phyloP scores from a whole-genome alignment of 2,329 filamentous ascomycete genomes.

The Scedosporium boydii region DNA sequence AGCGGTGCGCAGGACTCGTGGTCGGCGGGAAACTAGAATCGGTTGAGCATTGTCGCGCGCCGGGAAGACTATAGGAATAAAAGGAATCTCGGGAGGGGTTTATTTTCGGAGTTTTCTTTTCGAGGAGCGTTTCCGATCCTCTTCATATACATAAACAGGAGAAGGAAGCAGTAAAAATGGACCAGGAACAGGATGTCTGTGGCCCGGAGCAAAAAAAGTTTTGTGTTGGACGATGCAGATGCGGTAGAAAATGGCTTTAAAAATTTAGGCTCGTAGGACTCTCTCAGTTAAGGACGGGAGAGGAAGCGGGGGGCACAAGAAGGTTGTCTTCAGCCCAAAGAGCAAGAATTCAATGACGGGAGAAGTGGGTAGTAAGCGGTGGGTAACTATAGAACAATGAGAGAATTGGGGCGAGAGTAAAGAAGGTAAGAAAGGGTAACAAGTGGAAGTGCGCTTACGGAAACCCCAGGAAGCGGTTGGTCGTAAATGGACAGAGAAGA shows the following conservation, averaged over 20 bases:
- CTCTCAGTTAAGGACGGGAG: too few species aligned
- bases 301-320: too few species aligned
- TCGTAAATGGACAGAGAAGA: neutral
- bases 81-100: neutral
- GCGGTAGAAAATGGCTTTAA: too few species aligned
- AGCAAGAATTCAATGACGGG: too few species aligned
- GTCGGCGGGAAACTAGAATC: neutral
- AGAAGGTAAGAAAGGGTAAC: neutral
- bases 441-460: neutral
- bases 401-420: neutral
- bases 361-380: too few species aligned
- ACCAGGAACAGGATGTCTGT: neutral
- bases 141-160: neutral
- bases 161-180: neutral
- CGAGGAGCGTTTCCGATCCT: too few species aligned
- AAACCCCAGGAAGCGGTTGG: neutral
- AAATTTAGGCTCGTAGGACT: too few species aligned
- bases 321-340: too few species aligned
- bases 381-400: neutral
- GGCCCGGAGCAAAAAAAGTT: neutral
- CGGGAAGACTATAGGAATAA: neutral
- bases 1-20: neutral
- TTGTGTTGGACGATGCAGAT: too few species aligned
- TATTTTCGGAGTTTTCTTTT: too few species aligned
- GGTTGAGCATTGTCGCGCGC: neutral